A percentile compares a stretch with the other conserved stretches of the same genome.
Evolutionary conservation across 805 yeast genomes (phyloP).

Genomic region (Dipodascopsis uninucleata): DNA sequence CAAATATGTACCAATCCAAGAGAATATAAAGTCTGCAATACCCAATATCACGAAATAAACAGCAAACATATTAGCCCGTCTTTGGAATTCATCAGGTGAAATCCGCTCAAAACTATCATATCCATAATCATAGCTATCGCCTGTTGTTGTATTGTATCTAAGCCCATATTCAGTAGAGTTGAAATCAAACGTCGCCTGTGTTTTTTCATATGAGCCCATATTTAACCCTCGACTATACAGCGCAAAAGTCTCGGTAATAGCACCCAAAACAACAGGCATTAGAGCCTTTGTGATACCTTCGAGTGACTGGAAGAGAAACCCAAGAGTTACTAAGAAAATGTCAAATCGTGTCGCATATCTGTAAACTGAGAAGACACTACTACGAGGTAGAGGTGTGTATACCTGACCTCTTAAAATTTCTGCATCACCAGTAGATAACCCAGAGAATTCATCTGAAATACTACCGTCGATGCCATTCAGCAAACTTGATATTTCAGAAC

Average conservation of each 20-base stretch:
- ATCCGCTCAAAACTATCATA: constrained; percentile 15
- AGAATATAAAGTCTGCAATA: constrained; percentile 33
- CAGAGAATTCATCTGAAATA: constrained; percentile 33
- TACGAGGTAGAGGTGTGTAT: constrained; percentile 26
- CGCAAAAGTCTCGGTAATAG: constrained; percentile 38
- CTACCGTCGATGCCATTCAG: too few relatives aligned
- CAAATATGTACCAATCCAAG: constrained; percentile 37
- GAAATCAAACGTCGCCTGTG: constrained; percentile 18
- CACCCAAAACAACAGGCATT: constrained; percentile 42
- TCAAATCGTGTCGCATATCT: constrained; percentile 36
- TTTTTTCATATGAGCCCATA: constrained; percentile 21
- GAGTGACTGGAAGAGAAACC: constrained; percentile 31
- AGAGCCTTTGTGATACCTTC: constrained; percentile 38
- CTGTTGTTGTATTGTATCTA: too few relatives aligned
- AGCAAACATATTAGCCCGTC: constrained; percentile 36
- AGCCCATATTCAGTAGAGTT: constrained; percentile 15
- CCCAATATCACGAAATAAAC: constrained; percentile 43
- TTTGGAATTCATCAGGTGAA: constrained; percentile 34
- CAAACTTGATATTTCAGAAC: too few relatives aligned
- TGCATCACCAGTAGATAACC: constrained; percentile 35
- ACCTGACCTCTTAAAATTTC: constrained; percentile 38
- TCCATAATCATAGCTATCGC: constrained; percentile 8
- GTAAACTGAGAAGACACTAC: constrained; percentile 35
- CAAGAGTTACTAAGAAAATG: constrained; percentile 31
- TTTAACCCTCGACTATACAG: constrained; percentile 30